A percentile compares a stretch with the other conserved stretches of the same genome.
These are phyloP conservation scores for Malassezia sp. DNA, from an alignment of 1,284 basidiomycete genomes.

Conservation along the genomic window DNA sequence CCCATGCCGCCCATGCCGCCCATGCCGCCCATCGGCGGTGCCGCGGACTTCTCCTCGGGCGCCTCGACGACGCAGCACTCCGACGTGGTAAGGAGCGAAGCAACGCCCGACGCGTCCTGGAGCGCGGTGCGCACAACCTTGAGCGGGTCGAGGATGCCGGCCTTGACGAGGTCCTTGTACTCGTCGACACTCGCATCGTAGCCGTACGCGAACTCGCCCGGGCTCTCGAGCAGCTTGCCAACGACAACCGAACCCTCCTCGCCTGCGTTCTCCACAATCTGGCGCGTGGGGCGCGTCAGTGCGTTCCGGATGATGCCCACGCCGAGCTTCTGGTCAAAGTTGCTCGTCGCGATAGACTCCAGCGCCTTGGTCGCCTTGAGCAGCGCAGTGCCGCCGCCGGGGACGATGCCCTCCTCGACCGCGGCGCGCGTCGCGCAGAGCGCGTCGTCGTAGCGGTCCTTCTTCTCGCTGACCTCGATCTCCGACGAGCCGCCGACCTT, in stretches of 20 bases:
- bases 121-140: slow-evolving; percentile 44
- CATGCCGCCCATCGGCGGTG: slow-evolving; percentile 35
- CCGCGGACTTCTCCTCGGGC: slow-evolving; percentile 63
- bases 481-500: slow-evolving; percentile 87
- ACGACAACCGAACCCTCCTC: slow-evolving; percentile 90
- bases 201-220: slow-evolving; percentile 51
- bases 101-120: slow-evolving; percentile 52
- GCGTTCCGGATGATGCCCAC: slow-evolving; percentile 85
- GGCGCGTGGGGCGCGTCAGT: slow-evolving; percentile 63
- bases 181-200: slow-evolving; percentile 85
- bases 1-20: slow-evolving; percentile 48
- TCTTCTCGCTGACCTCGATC: slow-evolving; percentile 98
- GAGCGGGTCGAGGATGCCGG: slow-evolving; percentile 66
- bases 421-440: slow-evolving; percentile 93
- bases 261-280: slow-evolving; percentile 86
- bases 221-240: slow-evolving; percentile 52
- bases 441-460: slow-evolving; percentile 96
- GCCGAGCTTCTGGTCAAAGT: slow-evolving; percentile 97
- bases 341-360: slow-evolving; percentile 64
- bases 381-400: slow-evolving; percentile 77
- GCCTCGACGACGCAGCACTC: slow-evolving; percentile 87
- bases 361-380: slow-evolving; percentile 79
- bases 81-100: slow-evolving; percentile 78
- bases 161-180: slow-evolving; percentile 85
- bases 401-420: slow-evolving; percentile 90